Evolutionary conservation across 345 rosid genomes (phyloP), one percentile per base, ranked within the genome.

Genomic region (Populus ilicifolia): DNA sequence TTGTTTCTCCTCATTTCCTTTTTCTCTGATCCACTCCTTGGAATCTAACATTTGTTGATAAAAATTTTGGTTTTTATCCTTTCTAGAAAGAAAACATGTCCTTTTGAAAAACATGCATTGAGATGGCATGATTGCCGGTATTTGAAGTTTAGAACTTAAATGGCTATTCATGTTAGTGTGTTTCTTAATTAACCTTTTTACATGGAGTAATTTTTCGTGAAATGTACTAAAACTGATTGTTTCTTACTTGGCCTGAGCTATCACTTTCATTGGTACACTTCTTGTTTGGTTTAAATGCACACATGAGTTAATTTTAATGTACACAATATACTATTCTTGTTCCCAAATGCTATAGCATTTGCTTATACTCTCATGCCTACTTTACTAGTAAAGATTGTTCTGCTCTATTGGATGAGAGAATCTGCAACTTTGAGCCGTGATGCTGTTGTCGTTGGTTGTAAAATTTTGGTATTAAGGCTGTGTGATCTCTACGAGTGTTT

Each of bases 301-400:
- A 62, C 11, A 17, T 9, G 9, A 5, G 33, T n/a, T 46, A 36
- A 41, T 41, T 41, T 41, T 41, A 41, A 41, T 41, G 14, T 41
- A 41, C 44, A 41, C 44, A 41, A 41, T 41, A 41, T 10, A 41
- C 44, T 41, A 41, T 41, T 41, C 13, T 10, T 10, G 65, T 71
- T 80, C 71, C 63, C 64, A 48, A 70, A 76, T 41, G 44, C 20
- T 11, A 70, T 66, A n/a, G 67, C 72, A 70, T 74, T 74, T 74
- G 64, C 43, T 75, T 62, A 79, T 23, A 3, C 16, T 46, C 50
- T 46, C 5, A 46, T 52, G 56, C 71, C 62, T 38, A 65, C 67
- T 75, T 70, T 23, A 63, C 30, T n/a, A 27, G 30, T 64, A 70
- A 56, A 20, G 72, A 52, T 75, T 46, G 21, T 30, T 46, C 62